Base-by-base conservation (phyloP, 345 rosid species). In the Melaleuca alternifolia region DNA sequence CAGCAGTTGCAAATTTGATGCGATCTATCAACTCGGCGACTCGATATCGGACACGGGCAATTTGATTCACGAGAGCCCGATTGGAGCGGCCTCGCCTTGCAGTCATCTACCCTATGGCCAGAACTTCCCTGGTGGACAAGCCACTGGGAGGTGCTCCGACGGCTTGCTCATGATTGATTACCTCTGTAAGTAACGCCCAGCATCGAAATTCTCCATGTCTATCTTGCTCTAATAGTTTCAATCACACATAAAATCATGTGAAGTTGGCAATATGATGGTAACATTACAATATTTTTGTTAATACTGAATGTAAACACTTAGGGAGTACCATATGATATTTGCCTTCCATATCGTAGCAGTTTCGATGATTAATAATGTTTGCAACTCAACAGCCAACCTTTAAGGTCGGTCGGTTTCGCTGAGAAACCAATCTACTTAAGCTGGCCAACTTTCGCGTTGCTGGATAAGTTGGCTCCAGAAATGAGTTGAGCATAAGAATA, bases 101-200 rank as follows among this genome's bases (percentile, higher is more conserved):
- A 16, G 61, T 59, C 65, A 15, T 18, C 84, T 57, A 37, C 92
- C 91, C 56, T 90, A 87, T 1, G 89, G 92, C 6, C 26, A 86
- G 79, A 54, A 83, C 30, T 53, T n/a, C 18, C 62, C 16, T 44
- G 82, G 86, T 16, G 51, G 11, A 37, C 88, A 59, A 6, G 6
- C 85, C 20, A 90, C 88, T 1, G 90, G 92, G 13, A 84, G 92
- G 88, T 75, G 86, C 65, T 90, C 85, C n/a, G 44, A 90, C 6
- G 92, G 90, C 7, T 37, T 84, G 9, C 82, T 89, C 21, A 84
- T 87, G 76, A 89, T 89, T 21, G 89, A 90, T 53, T 89, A 48
- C 85, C 41, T 90, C 5, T 87, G 92, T 87, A 84, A 71, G 79
- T 71, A 33, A 9, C 77, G 6, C 26, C 79, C 7, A 0, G 48